Evolutionary conservation across 1,284 basidiomycete species (phyloP).

Genomic region (Trametes hirsuta): DNA sequence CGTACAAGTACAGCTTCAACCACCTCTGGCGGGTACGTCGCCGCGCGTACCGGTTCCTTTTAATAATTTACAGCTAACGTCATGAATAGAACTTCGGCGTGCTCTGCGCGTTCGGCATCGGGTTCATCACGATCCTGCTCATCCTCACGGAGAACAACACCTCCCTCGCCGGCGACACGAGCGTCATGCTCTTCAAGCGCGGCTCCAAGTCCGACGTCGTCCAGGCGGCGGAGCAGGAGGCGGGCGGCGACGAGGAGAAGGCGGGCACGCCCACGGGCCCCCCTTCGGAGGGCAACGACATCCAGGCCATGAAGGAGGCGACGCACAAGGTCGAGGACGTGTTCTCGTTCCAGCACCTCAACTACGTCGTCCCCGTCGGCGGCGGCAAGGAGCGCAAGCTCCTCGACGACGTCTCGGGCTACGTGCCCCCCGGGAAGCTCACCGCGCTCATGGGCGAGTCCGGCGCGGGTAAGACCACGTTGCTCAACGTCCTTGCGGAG

Average conservation of each 20-base stretch:
- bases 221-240: conserved; percentile 26
- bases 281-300: conserved; percentile 2
- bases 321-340: conserved; percentile 42
- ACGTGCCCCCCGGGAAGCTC: conserved; percentile 80
- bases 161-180: conserved; percentile 33
- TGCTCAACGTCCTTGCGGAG: conserved; percentile 84
- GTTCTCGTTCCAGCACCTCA: conserved; percentile 68
- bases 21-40: conserved; percentile 70
- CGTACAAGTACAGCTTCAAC: conserved; percentile 63
- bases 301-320: conserved; percentile 24
- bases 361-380: conserved; percentile 64
- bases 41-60: background rate
- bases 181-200: conserved; percentile 48
- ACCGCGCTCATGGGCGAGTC: conserved; percentile 82
- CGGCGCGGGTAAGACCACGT: conserved; percentile 81
- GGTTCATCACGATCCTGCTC: conserved; percentile 52
- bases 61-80: background rate
- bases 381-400: conserved; percentile 60
- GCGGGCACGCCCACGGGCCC: conserved; percentile 4
- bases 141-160: conserved; percentile 54
- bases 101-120: conserved; percentile 52
- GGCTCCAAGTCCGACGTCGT: conserved; percentile 32
- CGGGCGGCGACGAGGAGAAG: conserved; percentile 36
- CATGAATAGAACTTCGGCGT: conserved; percentile 56
- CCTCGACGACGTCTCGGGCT: conserved; percentile 82